phyloP scores from a whole-genome alignment of 495 filamentous ascomycete genomes.

The Chaetomium cochliodes region DNA sequence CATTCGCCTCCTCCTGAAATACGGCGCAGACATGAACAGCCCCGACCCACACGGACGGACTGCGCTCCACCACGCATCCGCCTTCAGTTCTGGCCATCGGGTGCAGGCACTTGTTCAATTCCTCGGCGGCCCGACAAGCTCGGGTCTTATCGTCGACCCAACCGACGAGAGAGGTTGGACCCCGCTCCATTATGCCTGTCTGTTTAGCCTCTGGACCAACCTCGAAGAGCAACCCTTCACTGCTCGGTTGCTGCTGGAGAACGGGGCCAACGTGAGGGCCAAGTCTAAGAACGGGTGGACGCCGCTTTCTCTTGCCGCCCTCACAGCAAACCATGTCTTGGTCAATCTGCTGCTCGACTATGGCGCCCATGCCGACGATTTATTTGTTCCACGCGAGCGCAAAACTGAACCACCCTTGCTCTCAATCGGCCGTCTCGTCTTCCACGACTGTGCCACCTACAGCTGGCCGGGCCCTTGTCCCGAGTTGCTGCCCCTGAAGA shows the following conservation, averaged over 20 bases:
- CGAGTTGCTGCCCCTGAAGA: neutral
- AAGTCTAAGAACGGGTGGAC: slow-evolving; percentile 19
- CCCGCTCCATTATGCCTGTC: slow-evolving; percentile 28
- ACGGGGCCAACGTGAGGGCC: slow-evolving; percentile 17
- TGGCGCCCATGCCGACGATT: slow-evolving; percentile 4
- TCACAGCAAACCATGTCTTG: neutral
- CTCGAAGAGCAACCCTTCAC: neutral
- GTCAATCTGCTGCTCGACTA: slow-evolving; percentile 14
- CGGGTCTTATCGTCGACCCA: slow-evolving; percentile 19
- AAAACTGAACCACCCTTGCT: neutral
- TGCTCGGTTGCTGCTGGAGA: slow-evolving; percentile 13
- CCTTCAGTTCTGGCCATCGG: slow-evolving; percentile 8
- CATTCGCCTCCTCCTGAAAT: slow-evolving; percentile 11
- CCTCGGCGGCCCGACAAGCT: slow-evolving; percentile 13
- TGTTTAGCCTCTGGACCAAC: slow-evolving; percentile 15
- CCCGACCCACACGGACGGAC: slow-evolving; percentile 11
- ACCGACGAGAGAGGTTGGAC: slow-evolving; percentile 23
- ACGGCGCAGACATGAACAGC: slow-evolving; percentile 20
- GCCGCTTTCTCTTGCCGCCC: slow-evolving; percentile 12
- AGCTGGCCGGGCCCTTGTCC: neutral
- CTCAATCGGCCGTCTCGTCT: slow-evolving; percentile 1
- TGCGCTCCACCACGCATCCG: slow-evolving; percentile 22
- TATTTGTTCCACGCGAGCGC: neutral
- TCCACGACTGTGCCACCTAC: neutral
- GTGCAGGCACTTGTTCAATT: slow-evolving; percentile 12